Conservation (phyloP, 1,284 basidiomycete species). For the Ceratobasidium sp. region DNA sequence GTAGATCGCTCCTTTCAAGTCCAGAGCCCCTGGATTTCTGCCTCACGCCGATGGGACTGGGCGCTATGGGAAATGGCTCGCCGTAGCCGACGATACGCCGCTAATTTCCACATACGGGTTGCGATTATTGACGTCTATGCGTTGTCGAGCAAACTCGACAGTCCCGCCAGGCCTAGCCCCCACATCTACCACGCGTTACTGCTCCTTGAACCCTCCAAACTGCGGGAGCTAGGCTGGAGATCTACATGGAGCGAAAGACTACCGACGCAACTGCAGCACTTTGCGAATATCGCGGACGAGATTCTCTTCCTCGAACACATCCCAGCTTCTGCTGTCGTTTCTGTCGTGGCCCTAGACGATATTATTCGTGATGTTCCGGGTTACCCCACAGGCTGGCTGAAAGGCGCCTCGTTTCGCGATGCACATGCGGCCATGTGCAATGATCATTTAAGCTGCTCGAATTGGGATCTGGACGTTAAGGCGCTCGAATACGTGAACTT, state of each 20-base stretch:
- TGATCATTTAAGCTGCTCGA: neutral
- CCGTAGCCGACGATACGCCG: too few species aligned
- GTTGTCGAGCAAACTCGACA: neutral
- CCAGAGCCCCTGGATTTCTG: slow-evolving; percentile 3
- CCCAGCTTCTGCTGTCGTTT: neutral
- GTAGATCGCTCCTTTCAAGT: neutral
- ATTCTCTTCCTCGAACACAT: neutral
- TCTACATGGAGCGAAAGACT: neutral
- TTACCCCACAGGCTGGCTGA: too few species aligned
- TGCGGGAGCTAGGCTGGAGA: neutral
- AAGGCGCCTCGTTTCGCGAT: neutral
- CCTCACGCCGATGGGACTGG: slow-evolving; percentile 14
- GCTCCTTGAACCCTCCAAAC: neutral
- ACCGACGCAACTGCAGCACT: neutral
- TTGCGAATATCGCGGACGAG: slow-evolving; percentile 11
- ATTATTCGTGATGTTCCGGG: neutral
- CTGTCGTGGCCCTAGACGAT: neutral
- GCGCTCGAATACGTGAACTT: neutral
- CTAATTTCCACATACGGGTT: neutral
- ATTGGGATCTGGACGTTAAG: neutral
- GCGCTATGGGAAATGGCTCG: slow-evolving; percentile 4
- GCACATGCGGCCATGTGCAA: neutral
- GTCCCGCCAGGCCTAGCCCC: too few species aligned
- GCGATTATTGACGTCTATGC: neutral
- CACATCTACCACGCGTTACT: slow-evolving; percentile 1